These are phyloP conservation scores for Obelidium mucronatum DNA, from an alignment of 192 early-diverging fungal genomes.

Conservation along the genomic window DNA sequence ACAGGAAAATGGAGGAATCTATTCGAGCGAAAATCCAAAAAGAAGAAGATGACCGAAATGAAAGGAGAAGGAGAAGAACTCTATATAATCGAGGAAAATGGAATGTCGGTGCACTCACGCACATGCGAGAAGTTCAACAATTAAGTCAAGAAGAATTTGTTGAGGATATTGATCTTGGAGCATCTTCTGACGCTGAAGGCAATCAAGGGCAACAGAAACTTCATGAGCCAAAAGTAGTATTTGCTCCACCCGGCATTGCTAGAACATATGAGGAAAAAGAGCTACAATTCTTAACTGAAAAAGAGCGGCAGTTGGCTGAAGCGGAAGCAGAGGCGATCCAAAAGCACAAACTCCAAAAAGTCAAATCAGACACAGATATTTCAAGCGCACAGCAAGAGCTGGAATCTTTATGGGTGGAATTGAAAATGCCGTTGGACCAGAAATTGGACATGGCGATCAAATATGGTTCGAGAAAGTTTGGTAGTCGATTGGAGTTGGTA, in stretches of 20 bases:
- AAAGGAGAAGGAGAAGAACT: conserved; percentile 38
- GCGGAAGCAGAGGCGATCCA: not conserved
- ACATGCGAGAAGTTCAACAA: conserved; percentile 55
- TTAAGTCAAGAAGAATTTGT: not conserved
- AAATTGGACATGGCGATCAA: conserved; percentile 70
- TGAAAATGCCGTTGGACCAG: conserved; percentile 64
- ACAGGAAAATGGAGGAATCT: conserved; percentile 42
- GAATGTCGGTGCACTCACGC: conserved; percentile 59
- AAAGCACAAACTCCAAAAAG: not conserved
- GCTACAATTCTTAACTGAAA: not conserved
- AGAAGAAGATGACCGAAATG: conserved; percentile 31
- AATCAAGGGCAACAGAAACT: too few relatives aligned
- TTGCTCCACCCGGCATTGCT: not conserved
- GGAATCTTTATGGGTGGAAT: conserved; percentile 55
- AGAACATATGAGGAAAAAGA: conserved; percentile 13
- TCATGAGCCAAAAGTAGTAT: not conserved
- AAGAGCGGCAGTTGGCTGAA: conserved; percentile 10
- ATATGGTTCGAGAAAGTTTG: conserved; percentile 58
- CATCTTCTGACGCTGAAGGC: too few relatives aligned
- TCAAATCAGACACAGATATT: conserved; percentile 42
- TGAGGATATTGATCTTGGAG: conserved; percentile 10
- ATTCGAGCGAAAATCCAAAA: conserved; percentile 35
- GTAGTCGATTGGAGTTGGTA: conserved; percentile 51
- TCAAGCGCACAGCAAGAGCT: conserved; percentile 50
- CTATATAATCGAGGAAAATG: conserved; percentile 49